Percentiles rank a stretch among this genome's conserved stretches.
These are phyloP conservation scores for Fusarium penzigii DNA, from an alignment of 2,329 filamentous ascomycete genomes.

Conservation along the genomic window DNA sequence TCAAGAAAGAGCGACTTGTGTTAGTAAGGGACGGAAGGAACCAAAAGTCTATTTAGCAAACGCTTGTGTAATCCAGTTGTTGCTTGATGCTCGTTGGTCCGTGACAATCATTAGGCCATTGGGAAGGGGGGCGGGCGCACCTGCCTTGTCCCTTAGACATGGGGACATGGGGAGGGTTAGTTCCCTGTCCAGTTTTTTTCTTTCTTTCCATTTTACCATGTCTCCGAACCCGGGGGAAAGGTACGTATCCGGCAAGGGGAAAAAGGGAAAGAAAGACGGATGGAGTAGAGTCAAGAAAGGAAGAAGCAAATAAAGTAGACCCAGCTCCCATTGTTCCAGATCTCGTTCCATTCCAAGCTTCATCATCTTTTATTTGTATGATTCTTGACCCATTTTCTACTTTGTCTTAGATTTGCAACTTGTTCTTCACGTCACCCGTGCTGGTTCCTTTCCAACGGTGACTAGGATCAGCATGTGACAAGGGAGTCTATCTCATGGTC, in stretches of 20 bases:
- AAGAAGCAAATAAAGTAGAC: too few relatives aligned
- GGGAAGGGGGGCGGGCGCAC: constrained; percentile 3
- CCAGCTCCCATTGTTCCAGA: too few relatives aligned
- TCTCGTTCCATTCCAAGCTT: too few relatives aligned
- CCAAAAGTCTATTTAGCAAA: constrained; percentile 9
- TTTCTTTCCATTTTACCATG: not conserved
- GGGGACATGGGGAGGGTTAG: constrained; percentile 7
- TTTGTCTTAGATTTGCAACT: too few relatives aligned
- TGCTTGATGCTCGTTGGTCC: constrained; percentile 20
- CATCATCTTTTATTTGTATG: too few relatives aligned
- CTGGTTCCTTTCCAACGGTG: too few relatives aligned
- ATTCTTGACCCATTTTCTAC: too few relatives aligned
- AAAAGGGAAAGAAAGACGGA: not conserved
- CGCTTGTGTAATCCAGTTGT: constrained; percentile 22
- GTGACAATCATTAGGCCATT: not conserved
- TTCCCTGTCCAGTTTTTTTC: too few relatives aligned
- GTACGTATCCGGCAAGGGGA: not conserved
- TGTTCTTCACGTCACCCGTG: too few relatives aligned
- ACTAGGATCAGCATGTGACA: too few relatives aligned
- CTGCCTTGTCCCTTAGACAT: not conserved
- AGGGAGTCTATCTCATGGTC: too few relatives aligned
- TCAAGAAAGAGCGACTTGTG: not conserved
- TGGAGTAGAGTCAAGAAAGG: not conserved
- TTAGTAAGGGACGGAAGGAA: not conserved
- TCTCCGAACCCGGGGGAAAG: not conserved